Conservation (phyloP, 768 basidiomycete species). For the Amanita brunnescens region DNA sequence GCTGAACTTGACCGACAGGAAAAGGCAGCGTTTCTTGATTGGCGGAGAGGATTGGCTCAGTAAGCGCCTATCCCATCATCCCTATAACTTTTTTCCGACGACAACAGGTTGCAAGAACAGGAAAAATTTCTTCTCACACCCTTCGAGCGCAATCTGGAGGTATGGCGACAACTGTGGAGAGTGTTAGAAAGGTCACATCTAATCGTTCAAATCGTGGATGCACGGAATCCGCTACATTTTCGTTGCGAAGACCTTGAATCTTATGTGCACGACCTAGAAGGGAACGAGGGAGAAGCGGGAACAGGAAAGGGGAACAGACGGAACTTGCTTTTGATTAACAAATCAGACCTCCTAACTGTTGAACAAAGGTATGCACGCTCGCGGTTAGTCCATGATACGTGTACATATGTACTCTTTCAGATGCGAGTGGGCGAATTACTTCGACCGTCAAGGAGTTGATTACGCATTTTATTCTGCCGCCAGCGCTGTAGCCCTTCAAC, state of each 20-base stretch:
- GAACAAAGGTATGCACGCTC: conserved; percentile 62
- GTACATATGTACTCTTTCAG: conserved; percentile 29
- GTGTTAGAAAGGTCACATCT: conserved; percentile 93
- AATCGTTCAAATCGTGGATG: conserved; percentile 93
- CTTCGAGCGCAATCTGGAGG: conserved; percentile 95
- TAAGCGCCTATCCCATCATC: conserved; percentile 30
- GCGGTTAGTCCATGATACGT: neutral
- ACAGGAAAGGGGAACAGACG: conserved; percentile 65
- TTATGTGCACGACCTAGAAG: conserved; percentile 81
- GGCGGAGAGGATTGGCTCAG: conserved; percentile 89
- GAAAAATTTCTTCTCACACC: conserved; percentile 88
- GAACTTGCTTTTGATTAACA: conserved; percentile 86
- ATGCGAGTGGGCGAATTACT: conserved; percentile 84
- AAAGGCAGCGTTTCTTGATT: conserved; percentile 83
- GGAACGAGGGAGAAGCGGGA: conserved; percentile 71
- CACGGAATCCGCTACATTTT: conserved; percentile 87
- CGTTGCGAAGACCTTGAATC: conserved; percentile 86
- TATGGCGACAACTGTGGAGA: conserved; percentile 98
- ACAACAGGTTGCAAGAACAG: conserved; percentile 69
- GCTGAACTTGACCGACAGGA: conserved; percentile 83
- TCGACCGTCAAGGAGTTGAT: conserved; percentile 61
- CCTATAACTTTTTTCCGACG: neutral
- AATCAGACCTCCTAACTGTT: conserved; percentile 83
- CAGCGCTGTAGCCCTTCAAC: conserved; percentile 77
- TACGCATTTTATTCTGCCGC: conserved; percentile 95